Evolutionary conservation across 1,284 basidiomycete species (phyloP).

Genomic region (Ganoderma multipileum): DNA sequence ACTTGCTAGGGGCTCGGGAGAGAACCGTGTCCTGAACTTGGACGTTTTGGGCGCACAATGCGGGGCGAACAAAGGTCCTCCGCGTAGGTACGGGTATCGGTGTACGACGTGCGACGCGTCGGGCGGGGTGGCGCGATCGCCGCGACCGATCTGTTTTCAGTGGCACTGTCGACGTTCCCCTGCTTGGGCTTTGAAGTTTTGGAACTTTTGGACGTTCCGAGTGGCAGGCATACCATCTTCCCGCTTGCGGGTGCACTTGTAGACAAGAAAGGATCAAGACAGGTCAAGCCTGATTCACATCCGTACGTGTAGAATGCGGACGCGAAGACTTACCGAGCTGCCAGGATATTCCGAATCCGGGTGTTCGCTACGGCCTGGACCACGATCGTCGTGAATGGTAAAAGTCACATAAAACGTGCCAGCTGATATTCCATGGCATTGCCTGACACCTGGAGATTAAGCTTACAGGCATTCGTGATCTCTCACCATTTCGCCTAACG

Average conservation of each 20-base stretch:
- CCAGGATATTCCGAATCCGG: background rate
- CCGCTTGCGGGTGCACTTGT: background rate
- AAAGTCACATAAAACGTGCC: background rate
- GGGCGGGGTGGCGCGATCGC: background rate
- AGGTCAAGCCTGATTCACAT: background rate
- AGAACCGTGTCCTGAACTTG: background rate
- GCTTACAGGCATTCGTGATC: background rate
- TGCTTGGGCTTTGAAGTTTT: background rate
- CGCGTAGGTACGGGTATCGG: background rate
- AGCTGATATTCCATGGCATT: background rate
- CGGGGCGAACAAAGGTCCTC: background rate
- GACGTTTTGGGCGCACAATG: constrained; percentile 1
- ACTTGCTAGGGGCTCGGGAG: background rate
- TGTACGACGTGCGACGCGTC: constrained; percentile 5
- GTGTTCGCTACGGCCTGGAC: background rate
- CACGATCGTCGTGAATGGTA: background rate
- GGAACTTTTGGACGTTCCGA: background rate
- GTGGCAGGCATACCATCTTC: background rate
- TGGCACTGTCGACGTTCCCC: background rate
- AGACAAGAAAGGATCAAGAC: background rate
- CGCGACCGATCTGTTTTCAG: background rate
- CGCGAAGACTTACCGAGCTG: background rate
- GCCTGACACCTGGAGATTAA: background rate
- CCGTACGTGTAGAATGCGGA: background rate
- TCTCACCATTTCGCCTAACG: background rate